Conservation (phyloP, 2,329 filamentous ascomycete species). For the Madurella mycetomatis region DNA sequence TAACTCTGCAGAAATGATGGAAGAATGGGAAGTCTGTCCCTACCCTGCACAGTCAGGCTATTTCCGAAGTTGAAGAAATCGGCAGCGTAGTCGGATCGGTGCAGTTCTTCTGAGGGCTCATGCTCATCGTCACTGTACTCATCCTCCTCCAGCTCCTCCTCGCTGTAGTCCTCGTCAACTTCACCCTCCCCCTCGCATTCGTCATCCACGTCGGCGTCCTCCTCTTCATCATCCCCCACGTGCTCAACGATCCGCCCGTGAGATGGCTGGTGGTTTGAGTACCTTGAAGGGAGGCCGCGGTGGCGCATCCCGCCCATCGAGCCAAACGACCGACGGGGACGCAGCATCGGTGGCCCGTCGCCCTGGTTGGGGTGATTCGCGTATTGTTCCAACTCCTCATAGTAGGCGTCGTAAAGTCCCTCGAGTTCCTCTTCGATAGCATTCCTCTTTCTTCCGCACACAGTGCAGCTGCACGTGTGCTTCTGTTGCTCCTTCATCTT, state of each 20-base stretch:
- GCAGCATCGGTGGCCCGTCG: constrained; percentile 64
- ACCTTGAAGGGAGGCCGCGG: constrained; percentile 54
- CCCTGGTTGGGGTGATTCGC: constrained; percentile 74
- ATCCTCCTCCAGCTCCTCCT: constrained; percentile 55
- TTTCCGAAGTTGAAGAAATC: constrained; percentile 98
- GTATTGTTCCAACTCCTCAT: constrained; percentile 96
- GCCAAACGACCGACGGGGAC: constrained; percentile 60
- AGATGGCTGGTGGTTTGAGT: constrained; percentile 64
- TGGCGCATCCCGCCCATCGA: constrained; percentile 52
- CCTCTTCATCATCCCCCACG: constrained; percentile 52
- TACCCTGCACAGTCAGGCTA: constrained; percentile 88
- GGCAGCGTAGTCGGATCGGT: constrained; percentile 62
- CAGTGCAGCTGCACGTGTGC: constrained; percentile 96
- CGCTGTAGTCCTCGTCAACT: constrained; percentile 54
- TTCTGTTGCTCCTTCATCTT: constrained; percentile 99
- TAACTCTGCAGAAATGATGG: constrained; percentile 32
- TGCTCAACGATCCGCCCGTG: constrained; percentile 70
- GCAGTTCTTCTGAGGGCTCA: constrained; percentile 41
- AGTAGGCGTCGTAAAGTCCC: constrained; percentile 96
- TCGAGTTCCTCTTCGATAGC: constrained; percentile 98
- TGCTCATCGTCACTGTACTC: constrained; percentile 61
- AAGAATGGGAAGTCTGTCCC: constrained; percentile 42
- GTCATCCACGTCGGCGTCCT: constrained; percentile 50
- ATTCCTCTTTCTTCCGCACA: constrained; percentile 91
- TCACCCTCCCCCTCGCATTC: constrained; percentile 39